Percentiles rank a stretch among this genome's conserved stretches.
phyloP scores from a whole-genome alignment of 139 green algal species.

The Picochlorum sp. region DNA sequence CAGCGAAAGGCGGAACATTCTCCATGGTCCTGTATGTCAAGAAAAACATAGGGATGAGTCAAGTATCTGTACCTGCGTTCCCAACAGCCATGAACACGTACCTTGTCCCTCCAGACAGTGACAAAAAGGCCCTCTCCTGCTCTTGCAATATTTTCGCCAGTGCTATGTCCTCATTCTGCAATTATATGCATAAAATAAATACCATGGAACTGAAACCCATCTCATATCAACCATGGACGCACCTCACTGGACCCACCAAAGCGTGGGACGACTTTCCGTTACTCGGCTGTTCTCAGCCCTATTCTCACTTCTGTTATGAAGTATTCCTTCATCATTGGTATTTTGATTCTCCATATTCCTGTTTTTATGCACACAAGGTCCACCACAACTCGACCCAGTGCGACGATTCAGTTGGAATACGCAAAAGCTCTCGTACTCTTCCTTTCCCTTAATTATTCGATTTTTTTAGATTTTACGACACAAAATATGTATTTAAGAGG shows the following conservation, averaged over 20 bases:
- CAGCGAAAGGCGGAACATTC: conserved; percentile 7
- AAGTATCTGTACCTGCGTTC: too few relatives aligned
- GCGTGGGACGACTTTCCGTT: too few relatives aligned
- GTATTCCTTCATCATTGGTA: conserved; percentile 5
- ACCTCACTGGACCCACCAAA: too few relatives aligned
- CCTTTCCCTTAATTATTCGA: too few relatives aligned
- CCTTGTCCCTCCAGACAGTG: conserved; percentile 20
- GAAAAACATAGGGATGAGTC: too few relatives aligned
- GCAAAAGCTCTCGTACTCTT: too few relatives aligned
- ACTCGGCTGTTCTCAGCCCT: neutral
- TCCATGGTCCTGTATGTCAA: conserved; percentile 4
- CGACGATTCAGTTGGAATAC: too few relatives aligned
- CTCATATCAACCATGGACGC: too few relatives aligned
- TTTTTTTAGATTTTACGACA: too few relatives aligned
- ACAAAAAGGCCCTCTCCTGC: conserved; percentile 33
- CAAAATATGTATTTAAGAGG: neutral
- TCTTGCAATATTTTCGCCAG: conserved; percentile 40
- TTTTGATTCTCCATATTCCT: neutral
- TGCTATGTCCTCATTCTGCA: conserved; percentile 18
- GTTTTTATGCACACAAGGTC: too few relatives aligned
- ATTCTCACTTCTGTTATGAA: conserved; percentile 1
- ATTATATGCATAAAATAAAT: neutral
- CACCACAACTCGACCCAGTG: neutral
- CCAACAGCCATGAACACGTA: neutral
- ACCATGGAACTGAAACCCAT: neutral